These are phyloP conservation scores for Meripilus lineatus DNA, from an alignment of 1,284 basidiomycete species.

Conservation along the genomic window DNA sequence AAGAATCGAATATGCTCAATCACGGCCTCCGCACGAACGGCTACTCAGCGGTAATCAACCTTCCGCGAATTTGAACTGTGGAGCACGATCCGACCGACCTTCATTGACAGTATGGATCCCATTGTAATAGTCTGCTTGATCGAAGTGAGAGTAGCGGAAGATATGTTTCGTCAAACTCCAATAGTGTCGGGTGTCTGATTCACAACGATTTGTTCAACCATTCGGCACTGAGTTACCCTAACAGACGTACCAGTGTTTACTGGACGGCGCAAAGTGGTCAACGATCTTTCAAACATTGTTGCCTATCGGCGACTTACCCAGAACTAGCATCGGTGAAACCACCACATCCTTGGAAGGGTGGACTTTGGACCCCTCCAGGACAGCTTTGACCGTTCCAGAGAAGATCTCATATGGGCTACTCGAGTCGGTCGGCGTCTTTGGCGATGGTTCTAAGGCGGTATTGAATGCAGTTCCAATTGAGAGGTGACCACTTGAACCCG, in stretches of 20 bases:
- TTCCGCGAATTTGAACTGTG: neutral
- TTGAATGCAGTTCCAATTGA: slow-evolving; percentile 39
- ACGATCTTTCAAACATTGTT: no score
- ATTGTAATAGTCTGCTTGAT: slow-evolving; percentile 33
- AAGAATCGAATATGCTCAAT: slow-evolving; percentile 44
- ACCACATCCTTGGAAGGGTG: slow-evolving; percentile 24
- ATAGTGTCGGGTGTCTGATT: slow-evolving; percentile 40
- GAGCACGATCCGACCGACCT: slow-evolving; percentile 17
- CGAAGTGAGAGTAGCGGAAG: slow-evolving; percentile 43
- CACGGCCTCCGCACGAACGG: slow-evolving; percentile 32
- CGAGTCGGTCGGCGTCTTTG: slow-evolving; percentile 42
- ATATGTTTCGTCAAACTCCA: slow-evolving; percentile 46
- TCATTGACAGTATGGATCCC: slow-evolving; percentile 59
- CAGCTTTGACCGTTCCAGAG: slow-evolving; percentile 45
- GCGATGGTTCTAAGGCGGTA: slow-evolving; percentile 48
- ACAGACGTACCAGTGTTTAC: slow-evolving; percentile 33
- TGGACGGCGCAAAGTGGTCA: no score
- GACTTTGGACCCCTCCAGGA: slow-evolving; percentile 17
- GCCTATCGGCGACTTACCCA: no score
- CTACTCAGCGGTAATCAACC: slow-evolving; percentile 21
- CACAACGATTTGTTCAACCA: neutral
- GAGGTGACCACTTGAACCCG: slow-evolving; percentile 31
- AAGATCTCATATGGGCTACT: slow-evolving; percentile 45
- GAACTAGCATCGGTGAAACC: slow-evolving; percentile 50
- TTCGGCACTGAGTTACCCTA: neutral